Evolutionary conservation across 768 basidiomycete genomes (phyloP), one percentile per base, ranked within the genome.

Genomic region (Boletus edulis): DNA sequence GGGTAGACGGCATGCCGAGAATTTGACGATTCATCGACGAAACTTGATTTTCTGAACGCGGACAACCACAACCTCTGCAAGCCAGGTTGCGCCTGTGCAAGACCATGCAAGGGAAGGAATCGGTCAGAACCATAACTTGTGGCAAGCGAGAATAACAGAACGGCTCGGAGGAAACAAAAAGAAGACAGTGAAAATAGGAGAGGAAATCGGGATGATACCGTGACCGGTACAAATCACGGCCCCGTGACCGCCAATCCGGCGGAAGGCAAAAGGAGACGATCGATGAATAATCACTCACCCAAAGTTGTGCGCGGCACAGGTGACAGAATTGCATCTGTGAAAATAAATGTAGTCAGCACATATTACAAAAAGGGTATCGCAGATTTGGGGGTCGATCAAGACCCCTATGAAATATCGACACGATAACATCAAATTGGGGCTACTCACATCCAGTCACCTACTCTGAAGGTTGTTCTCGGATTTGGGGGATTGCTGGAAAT

Each of bases 271-370:
- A 46, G 46, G 41, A 61, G 38, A 62, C 49, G 52, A 42, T 48
- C 46, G 44, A 17, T 43, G 48, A 39, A 45, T 32, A 54, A 49
- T 24, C 13, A 81, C 86, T 77, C 69, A 90, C 89, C 86, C 86
- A 77, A 91, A 92, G 74, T 92, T 92, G 69, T 91, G 88, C 14
- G 87, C 89, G 62, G 82, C 85, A 68, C 90, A 92, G 45, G 78
- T 82, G 60, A 81, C 76, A 52, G 81, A 80, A 52, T 73, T 74
- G 66, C 89, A 91, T 75, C 89, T 89, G 29, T 46, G 27, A 41
- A 14, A 12, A 31, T 14, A 7, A 18, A 13, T 3, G 5, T 11
- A 9, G 55, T 65, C 58, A 65, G 64, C 27, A 34, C 32, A 0
- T 2, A 17, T 22, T 14, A 35, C 17, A 31, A 46, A 65, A 52